Conservation (phyloP, 805 yeast species). For the Candida xiaguanensis region DNA sequence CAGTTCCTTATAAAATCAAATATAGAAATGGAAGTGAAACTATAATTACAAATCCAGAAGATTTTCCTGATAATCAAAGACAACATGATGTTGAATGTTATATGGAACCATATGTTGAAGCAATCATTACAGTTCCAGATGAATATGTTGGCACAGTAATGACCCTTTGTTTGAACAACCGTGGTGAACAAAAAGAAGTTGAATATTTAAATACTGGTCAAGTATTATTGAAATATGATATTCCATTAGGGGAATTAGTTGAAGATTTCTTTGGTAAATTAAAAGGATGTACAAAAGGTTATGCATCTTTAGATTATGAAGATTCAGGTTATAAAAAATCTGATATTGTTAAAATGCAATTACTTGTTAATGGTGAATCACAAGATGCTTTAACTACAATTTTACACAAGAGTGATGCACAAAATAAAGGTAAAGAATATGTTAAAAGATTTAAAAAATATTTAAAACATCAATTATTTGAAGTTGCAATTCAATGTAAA, state of each 20-base stretch:
- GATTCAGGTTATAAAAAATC: slow-evolving; percentile 83
- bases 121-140: slow-evolving; percentile 84
- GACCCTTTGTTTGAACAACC: slow-evolving; percentile 74
- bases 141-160: slow-evolving; percentile 88
- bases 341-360: slow-evolving; percentile 81
- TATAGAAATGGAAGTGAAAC: slow-evolving; percentile 60
- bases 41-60: slow-evolving; percentile 84
- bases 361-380: slow-evolving; percentile 82
- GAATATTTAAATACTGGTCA: slow-evolving; percentile 78
- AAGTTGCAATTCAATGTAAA: slow-evolving; percentile 87
- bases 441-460: slow-evolving; percentile 79
- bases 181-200: slow-evolving; percentile 80
- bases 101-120: slow-evolving; percentile 87
- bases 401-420: slow-evolving; percentile 78
- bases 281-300: slow-evolving; percentile 86
- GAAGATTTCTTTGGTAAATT: slow-evolving; percentile 94
- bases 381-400: slow-evolving; percentile 92
- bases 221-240: slow-evolving; percentile 69
- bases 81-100: slow-evolving; percentile 47
- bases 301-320: slow-evolving; percentile 92
- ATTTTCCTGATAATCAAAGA: slow-evolving; percentile 67
- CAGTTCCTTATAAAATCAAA: slow-evolving; percentile 86
- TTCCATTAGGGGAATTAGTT: slow-evolving; percentile 86
- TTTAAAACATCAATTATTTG: slow-evolving; percentile 79
- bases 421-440: slow-evolving; percentile 71